These are phyloP conservation scores for Astrocystis sublimbata DNA, from an alignment of 495 filamentous ascomycete genomes.

Conservation along the genomic window DNA sequence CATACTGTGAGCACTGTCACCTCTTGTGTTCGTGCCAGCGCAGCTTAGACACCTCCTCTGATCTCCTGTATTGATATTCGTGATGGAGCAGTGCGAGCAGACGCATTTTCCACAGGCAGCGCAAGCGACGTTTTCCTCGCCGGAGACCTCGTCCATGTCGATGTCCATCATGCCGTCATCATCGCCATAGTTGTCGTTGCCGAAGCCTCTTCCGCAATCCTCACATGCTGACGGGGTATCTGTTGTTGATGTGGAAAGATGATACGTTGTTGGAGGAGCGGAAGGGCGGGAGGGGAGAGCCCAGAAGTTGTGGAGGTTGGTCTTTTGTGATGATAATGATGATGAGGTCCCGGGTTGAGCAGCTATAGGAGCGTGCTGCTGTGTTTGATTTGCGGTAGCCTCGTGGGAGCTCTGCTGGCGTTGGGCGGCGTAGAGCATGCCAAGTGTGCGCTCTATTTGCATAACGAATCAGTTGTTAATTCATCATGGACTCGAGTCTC, in stretches of 20 bases:
- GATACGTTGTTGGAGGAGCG: not conserved
- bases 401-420: constrained; percentile 28
- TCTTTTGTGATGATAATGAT: constrained; percentile 28
- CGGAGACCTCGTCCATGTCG: constrained; percentile 29
- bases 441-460: constrained; percentile 47
- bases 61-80: constrained; percentile 47
- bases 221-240: constrained; percentile 39
- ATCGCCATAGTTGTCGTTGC: constrained; percentile 23
- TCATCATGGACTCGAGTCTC: not conserved
- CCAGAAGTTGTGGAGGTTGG: constrained; percentile 52
- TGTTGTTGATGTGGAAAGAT: not conserved
- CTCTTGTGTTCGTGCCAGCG: constrained; percentile 27
- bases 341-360: constrained; percentile 15
- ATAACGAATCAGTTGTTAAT: constrained; percentile 16
- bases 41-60: constrained; percentile 47
- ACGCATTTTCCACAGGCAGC: constrained; percentile 46
- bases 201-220: constrained; percentile 41
- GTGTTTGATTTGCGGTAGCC: not conserved
- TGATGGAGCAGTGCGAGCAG: constrained; percentile 52
- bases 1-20: not conserved
- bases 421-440: constrained; percentile 50
- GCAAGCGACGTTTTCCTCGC: constrained; percentile 28
- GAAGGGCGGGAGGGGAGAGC: constrained; percentile 34
- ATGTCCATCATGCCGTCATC: constrained; percentile 32
- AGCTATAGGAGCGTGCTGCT: constrained; percentile 12